Evolutionary conservation across 371 early-diverging fungal genomes (phyloP).

Genomic region (Nematocida major): DNA sequence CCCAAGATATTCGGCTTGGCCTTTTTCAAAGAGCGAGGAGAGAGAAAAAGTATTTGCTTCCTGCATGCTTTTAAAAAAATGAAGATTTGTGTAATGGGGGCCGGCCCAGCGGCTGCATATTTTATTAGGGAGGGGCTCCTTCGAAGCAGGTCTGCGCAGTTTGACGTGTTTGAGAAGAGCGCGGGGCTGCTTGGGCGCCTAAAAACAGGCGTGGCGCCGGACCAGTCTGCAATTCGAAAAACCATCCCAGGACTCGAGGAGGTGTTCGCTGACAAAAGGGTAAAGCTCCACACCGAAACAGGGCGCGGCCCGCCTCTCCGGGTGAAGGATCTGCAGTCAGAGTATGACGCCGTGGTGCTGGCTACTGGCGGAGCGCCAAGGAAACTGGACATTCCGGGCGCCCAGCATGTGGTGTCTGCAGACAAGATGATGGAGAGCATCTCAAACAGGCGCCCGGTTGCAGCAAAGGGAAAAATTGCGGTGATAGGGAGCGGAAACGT

Average conservation of each 20-base stretch:
- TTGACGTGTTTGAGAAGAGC: conserved; percentile 78
- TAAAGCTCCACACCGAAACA: conserved; percentile 73
- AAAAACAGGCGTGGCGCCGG: conserved; percentile 90
- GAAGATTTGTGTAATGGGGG: conserved; percentile 68
- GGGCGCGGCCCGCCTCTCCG: conserved; percentile 63
- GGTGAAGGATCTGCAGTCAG: conserved; percentile 66
- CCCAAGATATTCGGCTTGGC: conserved; percentile 23
- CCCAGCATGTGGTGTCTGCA: conserved; percentile 50
- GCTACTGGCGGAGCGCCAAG: conserved; percentile 77
- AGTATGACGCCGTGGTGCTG: conserved; percentile 74
- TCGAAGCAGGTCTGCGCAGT: conserved; percentile 24
- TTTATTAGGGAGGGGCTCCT: conserved; percentile 72
- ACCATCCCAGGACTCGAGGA: conserved; percentile 20
- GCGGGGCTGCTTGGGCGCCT: conserved; percentile 81
- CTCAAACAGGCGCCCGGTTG: not conserved
- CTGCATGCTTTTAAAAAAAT: conserved; percentile 40
- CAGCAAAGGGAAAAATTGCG: not conserved
- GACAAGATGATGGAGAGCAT: not conserved
- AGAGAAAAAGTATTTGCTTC: not conserved
- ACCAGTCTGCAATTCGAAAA: conserved; percentile 89
- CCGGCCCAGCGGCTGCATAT: conserved; percentile 84
- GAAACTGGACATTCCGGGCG: conserved; percentile 70
- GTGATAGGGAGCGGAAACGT: conserved; percentile 91
- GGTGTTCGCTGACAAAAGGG: conserved; percentile 68
- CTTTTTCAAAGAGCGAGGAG: conserved; percentile 23